Conservation (phyloP, 2,329 filamentous ascomycete species). For the Nemania sp. region DNA sequence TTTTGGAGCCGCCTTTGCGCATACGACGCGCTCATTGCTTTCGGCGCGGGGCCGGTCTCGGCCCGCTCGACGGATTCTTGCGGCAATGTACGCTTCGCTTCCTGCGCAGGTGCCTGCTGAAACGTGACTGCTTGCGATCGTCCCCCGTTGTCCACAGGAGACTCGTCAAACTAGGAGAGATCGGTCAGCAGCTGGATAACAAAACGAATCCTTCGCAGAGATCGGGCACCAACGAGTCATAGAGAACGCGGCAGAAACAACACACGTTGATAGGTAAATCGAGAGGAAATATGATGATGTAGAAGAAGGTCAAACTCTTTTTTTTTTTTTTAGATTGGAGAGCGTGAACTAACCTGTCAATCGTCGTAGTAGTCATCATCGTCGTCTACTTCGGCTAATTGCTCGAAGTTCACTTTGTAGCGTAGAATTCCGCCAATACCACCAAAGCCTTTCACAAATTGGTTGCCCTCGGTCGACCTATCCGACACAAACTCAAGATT, state of each 20-base stretch:
- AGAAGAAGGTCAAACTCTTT: slow-evolving; percentile 16
- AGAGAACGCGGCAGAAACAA: not conserved
- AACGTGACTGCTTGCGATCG: slow-evolving; percentile 63
- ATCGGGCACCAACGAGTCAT: not conserved
- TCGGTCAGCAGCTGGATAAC: slow-evolving; percentile 68
- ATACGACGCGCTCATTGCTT: slow-evolving; percentile 40
- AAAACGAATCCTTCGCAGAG: slow-evolving; percentile 14
- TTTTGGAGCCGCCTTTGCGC: slow-evolving; percentile 53
- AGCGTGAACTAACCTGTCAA: slow-evolving; percentile 41
- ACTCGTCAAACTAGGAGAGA: slow-evolving; percentile 65
- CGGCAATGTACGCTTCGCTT: slow-evolving; percentile 45
- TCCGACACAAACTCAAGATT: slow-evolving; percentile 97
- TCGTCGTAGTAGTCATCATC: slow-evolving; percentile 88
- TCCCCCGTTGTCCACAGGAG: slow-evolving; percentile 89
- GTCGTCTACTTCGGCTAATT: slow-evolving; percentile 87
- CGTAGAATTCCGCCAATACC: slow-evolving; percentile 95
- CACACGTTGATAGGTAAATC: slow-evolving; percentile 6
- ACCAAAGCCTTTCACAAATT: slow-evolving; percentile 99
- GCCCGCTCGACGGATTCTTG: slow-evolving; percentile 46
- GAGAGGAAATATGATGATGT: slow-evolving; percentile 15
- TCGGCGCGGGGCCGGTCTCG: slow-evolving; percentile 30
- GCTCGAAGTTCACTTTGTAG: slow-evolving; percentile 99
- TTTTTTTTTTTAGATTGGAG: slow-evolving; percentile 25
- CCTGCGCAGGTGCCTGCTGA: slow-evolving; percentile 44
- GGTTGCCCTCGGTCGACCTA: slow-evolving; percentile 95